Evolutionary conservation across 768 basidiomycete species (phyloP).

Genomic region (Pisolithus orientalis): DNA sequence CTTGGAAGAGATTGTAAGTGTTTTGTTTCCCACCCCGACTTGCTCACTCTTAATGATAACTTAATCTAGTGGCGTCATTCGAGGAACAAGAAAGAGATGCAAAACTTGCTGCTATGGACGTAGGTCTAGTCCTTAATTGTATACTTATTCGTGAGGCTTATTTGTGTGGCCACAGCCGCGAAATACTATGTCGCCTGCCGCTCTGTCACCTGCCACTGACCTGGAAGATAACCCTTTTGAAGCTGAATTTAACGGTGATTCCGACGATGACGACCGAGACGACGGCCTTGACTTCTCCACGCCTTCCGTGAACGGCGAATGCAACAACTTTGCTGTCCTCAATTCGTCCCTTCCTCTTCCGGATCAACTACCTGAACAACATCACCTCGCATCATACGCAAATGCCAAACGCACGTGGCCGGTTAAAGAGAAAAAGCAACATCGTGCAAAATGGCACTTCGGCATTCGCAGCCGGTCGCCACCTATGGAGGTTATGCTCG

Average conservation of each 20-base stretch:
- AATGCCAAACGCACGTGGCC: conserved; percentile 40
- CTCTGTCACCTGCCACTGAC: conserved; percentile 59
- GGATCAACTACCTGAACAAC: conserved; percentile 51
- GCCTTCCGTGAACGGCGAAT: conserved; percentile 29
- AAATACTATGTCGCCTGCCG: conserved; percentile 59
- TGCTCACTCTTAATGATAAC: conserved; percentile 6
- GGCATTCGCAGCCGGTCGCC: conserved; percentile 92
- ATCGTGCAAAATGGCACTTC: conserved; percentile 94
- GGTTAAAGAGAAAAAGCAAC: conserved; percentile 61
- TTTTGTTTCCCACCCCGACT: not conserved
- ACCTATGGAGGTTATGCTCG: conserved; percentile 99
- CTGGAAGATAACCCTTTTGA: conserved; percentile 78
- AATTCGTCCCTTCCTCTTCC: conserved; percentile 84
- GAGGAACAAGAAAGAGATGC: conserved; percentile 86
- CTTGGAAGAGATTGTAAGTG: conserved; percentile 78
- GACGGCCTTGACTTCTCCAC: conserved; percentile 45
- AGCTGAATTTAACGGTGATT: conserved; percentile 48
- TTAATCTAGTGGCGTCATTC: conserved; percentile 55
- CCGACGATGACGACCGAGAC: conserved; percentile 52
- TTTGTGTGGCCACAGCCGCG: conserved; percentile 44
- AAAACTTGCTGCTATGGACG: conserved; percentile 73
- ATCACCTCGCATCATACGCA: conserved; percentile 66
- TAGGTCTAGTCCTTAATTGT: conserved; percentile 36
- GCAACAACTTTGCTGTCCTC: conserved; percentile 78
- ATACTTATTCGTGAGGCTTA: conserved; percentile 5